Evolutionary conservation across 768 basidiomycete genomes (phyloP).

Genomic region (Trametes villosa): DNA sequence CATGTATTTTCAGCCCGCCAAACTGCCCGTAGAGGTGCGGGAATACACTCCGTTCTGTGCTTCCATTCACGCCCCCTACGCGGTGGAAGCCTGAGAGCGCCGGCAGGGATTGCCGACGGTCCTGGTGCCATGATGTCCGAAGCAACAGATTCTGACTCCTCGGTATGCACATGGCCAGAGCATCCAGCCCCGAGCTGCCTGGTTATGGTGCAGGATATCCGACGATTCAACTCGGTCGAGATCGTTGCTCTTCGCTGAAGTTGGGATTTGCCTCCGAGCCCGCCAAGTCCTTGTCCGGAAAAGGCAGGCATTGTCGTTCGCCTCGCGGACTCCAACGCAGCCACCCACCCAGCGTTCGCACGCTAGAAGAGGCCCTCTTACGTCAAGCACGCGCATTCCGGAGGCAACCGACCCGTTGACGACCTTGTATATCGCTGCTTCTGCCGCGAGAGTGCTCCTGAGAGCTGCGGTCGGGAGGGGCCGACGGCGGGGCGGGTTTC

Average conservation of each 20-base stretch:
- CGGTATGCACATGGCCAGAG: neutral
- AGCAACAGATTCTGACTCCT: neutral
- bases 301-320: slow-evolving; percentile 13
- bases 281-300: neutral
- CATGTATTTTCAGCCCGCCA: neutral
- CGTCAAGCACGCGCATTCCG: neutral
- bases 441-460: neutral
- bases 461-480: too few species aligned
- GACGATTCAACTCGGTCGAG: too few species aligned
- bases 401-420: neutral
- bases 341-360: neutral
- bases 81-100: neutral
- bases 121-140: neutral
- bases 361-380: neutral
- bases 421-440: neutral
- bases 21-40: neutral
- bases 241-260: too few species aligned
- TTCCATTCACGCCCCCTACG: neutral
- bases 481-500: too few species aligned
- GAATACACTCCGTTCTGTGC: neutral
- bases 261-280: too few species aligned
- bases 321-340: neutral
- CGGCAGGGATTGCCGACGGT: neutral
- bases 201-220: neutral
- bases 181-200: neutral